Base-by-base conservation (phyloP, 495 filamentous ascomycete genomes). In the Penicillium paxilli region DNA sequence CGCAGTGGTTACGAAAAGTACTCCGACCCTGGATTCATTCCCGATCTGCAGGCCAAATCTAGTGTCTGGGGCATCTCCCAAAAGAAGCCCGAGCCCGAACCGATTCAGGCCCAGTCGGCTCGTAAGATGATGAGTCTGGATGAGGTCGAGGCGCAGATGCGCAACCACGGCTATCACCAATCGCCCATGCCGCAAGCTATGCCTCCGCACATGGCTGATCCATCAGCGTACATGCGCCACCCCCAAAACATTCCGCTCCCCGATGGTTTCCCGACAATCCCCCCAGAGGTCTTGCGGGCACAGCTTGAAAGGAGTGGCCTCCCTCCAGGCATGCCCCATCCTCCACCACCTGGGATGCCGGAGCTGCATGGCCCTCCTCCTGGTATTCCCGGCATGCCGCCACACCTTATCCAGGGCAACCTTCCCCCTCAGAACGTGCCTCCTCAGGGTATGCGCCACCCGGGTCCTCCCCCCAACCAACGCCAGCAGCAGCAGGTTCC, bases 101-200 rank as follows among this genome's bases (percentile, higher is more conserved):
- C 52, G 14, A 46, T 35, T 54, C 55, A 53, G 6, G 55, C 28
- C 20, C 37, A 38, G 35, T 19, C 35, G 35, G 55, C 20, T 24
- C 62, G 55, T 64, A 96, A 91, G 74, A 89, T 98, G 79, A 84
- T 99, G 87, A 97, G 90, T 61, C 64, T 99, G 53, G 94, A 98
- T 66, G 94, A 98, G 70, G 94, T 99, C 14, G 94, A 99, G 74
- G 95, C 94, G 28, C 86, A 91, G 60, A 89, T 99, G 79, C 84
- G 90, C 32, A 79, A 83, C 11, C 88, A 91, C 60, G 70, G 79
- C 17, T 83, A 84, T 59, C 79, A 75, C 49, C 20, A 51, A 19
- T 69, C 64, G 20, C 55, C 60, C 19, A 51, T 63, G 41, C 74
- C 75, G 63, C 73, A 76, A 40, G 69, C 69, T 9, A 60, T 70